Conservation (phyloP, 2,329 filamentous ascomycete species). For the Myotisia sp. region DNA sequence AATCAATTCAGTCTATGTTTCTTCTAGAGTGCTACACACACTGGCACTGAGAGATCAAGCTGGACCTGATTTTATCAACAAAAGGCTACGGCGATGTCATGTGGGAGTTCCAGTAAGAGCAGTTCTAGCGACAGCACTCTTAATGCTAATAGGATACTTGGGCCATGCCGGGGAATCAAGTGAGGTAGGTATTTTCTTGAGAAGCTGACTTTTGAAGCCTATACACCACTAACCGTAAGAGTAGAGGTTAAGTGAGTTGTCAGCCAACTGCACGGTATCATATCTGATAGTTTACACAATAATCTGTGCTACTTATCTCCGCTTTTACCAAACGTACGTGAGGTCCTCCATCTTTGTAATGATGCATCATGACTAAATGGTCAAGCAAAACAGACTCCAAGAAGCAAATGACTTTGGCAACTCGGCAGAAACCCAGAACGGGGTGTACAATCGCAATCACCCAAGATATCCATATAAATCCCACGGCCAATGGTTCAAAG, state of each 20-base stretch:
- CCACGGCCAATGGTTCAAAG: conserved; percentile 17
- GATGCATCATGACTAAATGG: neutral
- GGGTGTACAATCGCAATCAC: conserved; percentile 13
- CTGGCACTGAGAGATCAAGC: conserved; percentile 26
- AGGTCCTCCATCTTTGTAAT: neutral
- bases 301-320: conserved; percentile 30
- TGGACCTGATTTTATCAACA: conserved; percentile 30
- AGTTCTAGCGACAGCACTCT: conserved; percentile 23
- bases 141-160: conserved; percentile 30
- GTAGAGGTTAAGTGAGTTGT: conserved; percentile 25
- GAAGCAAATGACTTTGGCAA: conserved; percentile 27
- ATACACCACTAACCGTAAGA: neutral
- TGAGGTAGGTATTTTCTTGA: conserved; percentile 17
- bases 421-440: conserved; percentile 18
- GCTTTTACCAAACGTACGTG: conserved; percentile 20
- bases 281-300: conserved; percentile 28
- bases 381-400: conserved; percentile 21
- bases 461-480: conserved; percentile 18
- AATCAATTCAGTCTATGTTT: conserved; percentile 31
- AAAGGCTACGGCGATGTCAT: conserved; percentile 23
- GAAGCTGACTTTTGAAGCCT: conserved; percentile 7
- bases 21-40: conserved; percentile 31
- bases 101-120: conserved; percentile 28
- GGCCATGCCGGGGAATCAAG: conserved; percentile 24
- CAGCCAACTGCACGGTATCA: conserved; percentile 25